Evolutionary conservation across 805 yeast genomes (phyloP), one percentile per base, ranked within the genome.

Genomic region (Metschnikowia vanudenii): DNA sequence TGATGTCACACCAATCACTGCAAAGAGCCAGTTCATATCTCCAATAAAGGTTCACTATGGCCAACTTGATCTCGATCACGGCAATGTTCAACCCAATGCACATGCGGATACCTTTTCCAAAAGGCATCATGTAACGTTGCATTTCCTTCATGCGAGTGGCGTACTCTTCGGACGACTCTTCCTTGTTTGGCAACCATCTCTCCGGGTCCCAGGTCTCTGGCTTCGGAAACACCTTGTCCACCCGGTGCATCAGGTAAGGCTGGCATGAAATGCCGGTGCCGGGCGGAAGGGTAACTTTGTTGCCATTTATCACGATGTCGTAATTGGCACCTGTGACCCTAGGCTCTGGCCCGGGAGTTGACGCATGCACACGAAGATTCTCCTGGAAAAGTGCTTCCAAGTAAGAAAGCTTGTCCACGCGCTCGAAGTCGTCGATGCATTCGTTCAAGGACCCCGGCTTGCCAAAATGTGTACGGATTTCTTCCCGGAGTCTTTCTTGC

Each of bases 331-430:
- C 76, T 6, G 73, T 64, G 7, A 67, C 56, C 28, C 91, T 59
- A 3, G 89, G 88, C 59, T 84, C 89, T 36, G 81, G 75, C 3
- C 89, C 90, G 1, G 90, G 90, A 48, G 84, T 84, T 0, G 89
- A 82, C 3, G 88, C 72, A 60, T 84, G 86, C 0, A 83, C 66
- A 35, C 91, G 67, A 26, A 75, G 72, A 4, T 76, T 74, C 60
- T 87, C 95, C 41, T 73, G 73, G 1, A 85, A 56, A 16, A 86
- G 69, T 0, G 90, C 87, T 53, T 79, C 75, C 46, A 86, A 60
- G 42, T 75, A 73, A 2, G 84, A 84, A 32, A 83, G 62, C 12
- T 66, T 65, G 50, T 82, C 88, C 14, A 85, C 66, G 0, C 62
- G 64, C 31, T 71, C 73, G 8, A 73, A 62, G 33, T 62, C 61